A percentile compares a stretch with the other conserved stretches of the same genome.
These are phyloP conservation scores for Phytophthora syringae DNA, from an alignment of 352 stramenopile genomes.

Conservation along the genomic window DNA sequence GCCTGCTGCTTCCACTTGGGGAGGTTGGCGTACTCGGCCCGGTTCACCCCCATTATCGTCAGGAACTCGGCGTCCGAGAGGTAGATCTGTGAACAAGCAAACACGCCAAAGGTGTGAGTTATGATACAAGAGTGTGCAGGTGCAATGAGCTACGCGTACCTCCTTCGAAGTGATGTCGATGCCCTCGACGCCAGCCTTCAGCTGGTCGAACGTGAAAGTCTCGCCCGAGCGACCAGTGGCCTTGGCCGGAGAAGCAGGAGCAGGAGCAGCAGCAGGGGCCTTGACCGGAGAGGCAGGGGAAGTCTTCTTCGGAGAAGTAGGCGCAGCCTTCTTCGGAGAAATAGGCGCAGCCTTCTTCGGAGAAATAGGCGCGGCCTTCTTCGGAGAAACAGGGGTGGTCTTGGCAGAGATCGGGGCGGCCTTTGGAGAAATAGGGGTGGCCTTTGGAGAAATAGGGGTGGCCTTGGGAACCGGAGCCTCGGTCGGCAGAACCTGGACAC, in stretches of 20 bases:
- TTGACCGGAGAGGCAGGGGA: conserved; percentile 28
- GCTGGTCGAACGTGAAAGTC: conserved; percentile 69
- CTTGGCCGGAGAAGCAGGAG: conserved; percentile 27
- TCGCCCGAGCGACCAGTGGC: conserved; percentile 39
- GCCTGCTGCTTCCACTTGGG: conserved; percentile 89
- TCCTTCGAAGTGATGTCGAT: conserved; percentile 82
- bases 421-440: conserved; percentile 25
- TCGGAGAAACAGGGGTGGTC: conserved; percentile 20
- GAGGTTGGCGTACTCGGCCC: conserved; percentile 64
- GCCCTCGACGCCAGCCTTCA: conserved; percentile 75
- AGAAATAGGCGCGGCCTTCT: conserved; percentile 17
- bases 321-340: not conserved
- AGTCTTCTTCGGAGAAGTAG: not conserved
- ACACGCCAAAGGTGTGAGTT: conserved; percentile 30
- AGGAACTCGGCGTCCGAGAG: conserved; percentile 83
- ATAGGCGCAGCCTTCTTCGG: conserved; percentile 15
- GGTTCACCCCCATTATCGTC: conserved; percentile 68
- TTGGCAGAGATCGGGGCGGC: conserved; percentile 14
- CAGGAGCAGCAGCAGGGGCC: conserved; percentile 27
- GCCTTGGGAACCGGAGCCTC: conserved; percentile 23
- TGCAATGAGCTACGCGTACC: conserved; percentile 37
- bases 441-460: conserved; percentile 15
- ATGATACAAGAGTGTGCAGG: conserved; percentile 24
- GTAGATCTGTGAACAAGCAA: conserved; percentile 48
- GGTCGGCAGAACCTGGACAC: conserved; percentile 34